Evolutionary conservation across 2,329 filamentous ascomycete species (phyloP).

Genomic region (Leptoxyphium fumago): DNA sequence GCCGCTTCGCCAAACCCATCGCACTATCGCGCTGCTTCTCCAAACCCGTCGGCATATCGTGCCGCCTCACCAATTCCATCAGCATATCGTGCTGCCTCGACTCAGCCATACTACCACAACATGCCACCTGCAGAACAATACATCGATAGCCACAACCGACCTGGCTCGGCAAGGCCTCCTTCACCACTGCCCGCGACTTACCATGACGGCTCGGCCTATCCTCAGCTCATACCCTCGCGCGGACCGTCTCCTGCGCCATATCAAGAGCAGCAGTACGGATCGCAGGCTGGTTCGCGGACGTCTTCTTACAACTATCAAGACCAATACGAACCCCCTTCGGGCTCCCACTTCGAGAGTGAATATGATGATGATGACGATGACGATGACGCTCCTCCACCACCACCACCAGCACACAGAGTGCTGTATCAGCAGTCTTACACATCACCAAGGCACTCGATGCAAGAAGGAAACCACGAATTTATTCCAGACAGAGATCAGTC

Average conservation of each 20-base stretch:
- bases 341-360: background rate
- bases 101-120: constrained; percentile 15
- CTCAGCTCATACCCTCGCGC: constrained; percentile 14
- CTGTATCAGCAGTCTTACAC: constrained; percentile 31
- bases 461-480: constrained; percentile 9
- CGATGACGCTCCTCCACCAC: constrained; percentile 60
- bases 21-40: constrained; percentile 8
- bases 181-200: constrained; percentile 28
- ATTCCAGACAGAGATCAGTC: constrained; percentile 37
- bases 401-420: constrained; percentile 64
- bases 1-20: constrained; percentile 6
- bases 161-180: constrained; percentile 23
- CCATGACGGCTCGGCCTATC: constrained; percentile 20
- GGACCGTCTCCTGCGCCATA: constrained; percentile 17
- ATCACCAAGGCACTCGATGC: background rate
- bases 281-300: constrained; percentile 11
- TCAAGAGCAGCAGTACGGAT: constrained; percentile 13
- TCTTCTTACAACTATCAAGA: constrained; percentile 10
- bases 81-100: constrained; percentile 12
- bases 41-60: constrained; percentile 4
- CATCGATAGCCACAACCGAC: constrained; percentile 6
- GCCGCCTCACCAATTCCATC: constrained; percentile 15
- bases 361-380: constrained; percentile 22
- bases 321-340: background rate
- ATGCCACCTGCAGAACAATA: background rate